phyloP scores from a whole-genome alignment of 2,329 filamentous ascomycete genomes.

The Colletotrichum destructivum region DNA sequence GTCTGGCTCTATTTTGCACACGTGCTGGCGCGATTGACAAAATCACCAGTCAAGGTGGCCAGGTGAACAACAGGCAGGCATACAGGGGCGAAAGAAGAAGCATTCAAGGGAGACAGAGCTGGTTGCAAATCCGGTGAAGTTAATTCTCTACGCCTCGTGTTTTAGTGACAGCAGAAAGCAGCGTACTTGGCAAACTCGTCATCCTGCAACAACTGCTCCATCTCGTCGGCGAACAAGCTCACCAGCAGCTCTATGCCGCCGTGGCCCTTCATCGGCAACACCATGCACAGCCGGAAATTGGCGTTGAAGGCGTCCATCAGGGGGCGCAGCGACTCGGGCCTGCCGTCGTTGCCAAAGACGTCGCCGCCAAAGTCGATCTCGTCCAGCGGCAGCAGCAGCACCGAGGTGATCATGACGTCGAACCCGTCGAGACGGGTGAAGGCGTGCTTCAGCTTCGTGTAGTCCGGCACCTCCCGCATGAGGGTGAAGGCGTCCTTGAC shows the following conservation, averaged over 20 bases:
- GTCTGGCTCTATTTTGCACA: no score
- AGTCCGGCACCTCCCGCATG: slow-evolving; percentile 47
- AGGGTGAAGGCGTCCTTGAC: slow-evolving; percentile 50
- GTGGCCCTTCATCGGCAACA: slow-evolving; percentile 49
- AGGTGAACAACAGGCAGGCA: no score
- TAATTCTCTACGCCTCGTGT: no score
- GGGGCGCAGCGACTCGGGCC: slow-evolving; percentile 48
- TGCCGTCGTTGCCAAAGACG: slow-evolving; percentile 47
- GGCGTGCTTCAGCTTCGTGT: slow-evolving; percentile 46
- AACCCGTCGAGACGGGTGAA: slow-evolving; percentile 49
- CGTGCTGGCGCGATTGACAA: no score
- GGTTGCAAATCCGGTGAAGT: no score
- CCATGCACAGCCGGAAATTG: slow-evolving; percentile 47
- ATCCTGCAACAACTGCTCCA: slow-evolving; percentile 47
- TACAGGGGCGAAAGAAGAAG: no score
- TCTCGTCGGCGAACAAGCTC: slow-evolving; percentile 49
- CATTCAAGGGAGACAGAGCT: no score
- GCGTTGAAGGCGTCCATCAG: slow-evolving; percentile 48
- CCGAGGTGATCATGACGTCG: slow-evolving; percentile 46
- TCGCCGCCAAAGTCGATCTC: slow-evolving; percentile 49
- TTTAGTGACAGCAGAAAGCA: slow-evolving; percentile 14
- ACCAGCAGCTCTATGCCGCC: slow-evolving; percentile 50
- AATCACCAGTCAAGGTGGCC: no score
- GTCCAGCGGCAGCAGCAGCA: slow-evolving; percentile 49
- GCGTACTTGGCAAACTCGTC: slow-evolving; percentile 49